Evolutionary conservation across 1,284 basidiomycete species (phyloP).

Genomic region (Ganoderma sp.): DNA sequence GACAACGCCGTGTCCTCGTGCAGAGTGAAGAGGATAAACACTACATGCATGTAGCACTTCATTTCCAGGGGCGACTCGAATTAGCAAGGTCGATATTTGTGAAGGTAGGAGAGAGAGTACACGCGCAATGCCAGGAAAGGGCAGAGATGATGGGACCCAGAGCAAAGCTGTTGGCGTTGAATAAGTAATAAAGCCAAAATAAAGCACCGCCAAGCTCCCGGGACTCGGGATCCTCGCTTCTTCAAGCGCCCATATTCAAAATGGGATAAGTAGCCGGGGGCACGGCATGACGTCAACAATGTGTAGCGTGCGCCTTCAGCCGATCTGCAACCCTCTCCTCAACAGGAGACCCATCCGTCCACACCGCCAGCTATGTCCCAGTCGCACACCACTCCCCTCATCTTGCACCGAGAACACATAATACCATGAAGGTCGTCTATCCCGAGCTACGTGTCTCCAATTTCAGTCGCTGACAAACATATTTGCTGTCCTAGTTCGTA

Average conservation of each 20-base stretch:
- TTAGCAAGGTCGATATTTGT: too few relatives aligned
- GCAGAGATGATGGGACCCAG: too few relatives aligned
- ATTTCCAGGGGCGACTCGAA: too few relatives aligned
- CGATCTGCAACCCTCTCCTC: not conserved
- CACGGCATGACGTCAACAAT: not conserved
- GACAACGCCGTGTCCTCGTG: too few relatives aligned
- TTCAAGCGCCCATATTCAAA: not conserved
- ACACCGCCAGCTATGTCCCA: not conserved
- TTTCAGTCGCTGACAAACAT: not conserved
- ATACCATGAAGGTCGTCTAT: conserved; percentile 25
- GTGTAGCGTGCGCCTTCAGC: not conserved
- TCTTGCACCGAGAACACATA: not conserved
- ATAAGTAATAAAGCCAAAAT: too few relatives aligned
- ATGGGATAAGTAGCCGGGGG: not conserved
- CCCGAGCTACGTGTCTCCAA: too few relatives aligned
- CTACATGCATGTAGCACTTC: too few relatives aligned
- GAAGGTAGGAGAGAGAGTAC: too few relatives aligned
- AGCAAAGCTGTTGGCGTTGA: too few relatives aligned
- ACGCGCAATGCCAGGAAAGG: too few relatives aligned
- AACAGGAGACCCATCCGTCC: not conserved
- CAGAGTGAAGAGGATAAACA: too few relatives aligned
- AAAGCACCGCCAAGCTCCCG: too few relatives aligned
- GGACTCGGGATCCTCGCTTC: not conserved
- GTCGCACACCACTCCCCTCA: not conserved
- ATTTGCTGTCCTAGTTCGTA: conserved; percentile 43